These are phyloP conservation scores for Epichloe coenophiala DNA, from an alignment of 2,329 filamentous ascomycete genomes.

Conservation along the genomic window DNA sequence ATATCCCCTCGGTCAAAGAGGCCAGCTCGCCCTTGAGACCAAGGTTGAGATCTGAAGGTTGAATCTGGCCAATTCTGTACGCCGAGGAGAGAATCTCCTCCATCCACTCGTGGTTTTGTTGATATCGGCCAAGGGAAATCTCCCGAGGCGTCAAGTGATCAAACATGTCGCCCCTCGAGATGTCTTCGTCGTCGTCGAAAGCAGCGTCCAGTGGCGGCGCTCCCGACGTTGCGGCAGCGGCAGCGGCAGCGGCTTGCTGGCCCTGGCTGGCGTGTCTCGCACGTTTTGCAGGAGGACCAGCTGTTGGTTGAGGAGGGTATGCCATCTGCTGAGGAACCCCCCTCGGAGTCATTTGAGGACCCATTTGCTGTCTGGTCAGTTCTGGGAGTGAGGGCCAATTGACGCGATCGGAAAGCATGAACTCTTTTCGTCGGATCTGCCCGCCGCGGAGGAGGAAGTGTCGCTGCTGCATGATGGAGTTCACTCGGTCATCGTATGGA, in stretches of 20 bases:
- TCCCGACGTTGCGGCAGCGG: constrained; percentile 18
- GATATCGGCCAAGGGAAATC: constrained; percentile 74
- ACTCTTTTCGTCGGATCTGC: constrained; percentile 78
- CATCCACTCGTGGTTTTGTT: constrained; percentile 98
- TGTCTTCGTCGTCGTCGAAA: constrained; percentile 83
- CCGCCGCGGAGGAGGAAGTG: constrained; percentile 59
- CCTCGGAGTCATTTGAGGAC: constrained; percentile 30
- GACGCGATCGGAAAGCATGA: constrained; percentile 78
- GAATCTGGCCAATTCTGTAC: constrained; percentile 73
- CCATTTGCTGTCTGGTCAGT: constrained; percentile 36
- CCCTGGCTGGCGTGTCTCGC: constrained; percentile 31
- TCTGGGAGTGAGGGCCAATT: constrained; percentile 78
- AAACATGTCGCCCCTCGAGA: constrained; percentile 73
- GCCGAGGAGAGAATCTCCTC: constrained; percentile 90
- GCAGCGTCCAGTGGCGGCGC: constrained; percentile 26
- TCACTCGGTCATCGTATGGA: constrained; percentile 47
- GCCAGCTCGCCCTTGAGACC: constrained; percentile 75
- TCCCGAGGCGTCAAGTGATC: constrained; percentile 83
- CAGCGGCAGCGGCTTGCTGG: constrained; percentile 15
- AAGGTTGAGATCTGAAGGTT: constrained; percentile 73
- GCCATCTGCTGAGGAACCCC: constrained; percentile 47
- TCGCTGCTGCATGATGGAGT: constrained; percentile 46
- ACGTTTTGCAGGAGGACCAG: constrained; percentile 42
- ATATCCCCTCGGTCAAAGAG: constrained; percentile 70
- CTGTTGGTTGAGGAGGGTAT: constrained; percentile 40